Evolutionary conservation across 2,329 filamentous ascomycete species (phyloP), one percentile per base, ranked within the genome.

Genomic region (Hymenoscyphus scutula): DNA sequence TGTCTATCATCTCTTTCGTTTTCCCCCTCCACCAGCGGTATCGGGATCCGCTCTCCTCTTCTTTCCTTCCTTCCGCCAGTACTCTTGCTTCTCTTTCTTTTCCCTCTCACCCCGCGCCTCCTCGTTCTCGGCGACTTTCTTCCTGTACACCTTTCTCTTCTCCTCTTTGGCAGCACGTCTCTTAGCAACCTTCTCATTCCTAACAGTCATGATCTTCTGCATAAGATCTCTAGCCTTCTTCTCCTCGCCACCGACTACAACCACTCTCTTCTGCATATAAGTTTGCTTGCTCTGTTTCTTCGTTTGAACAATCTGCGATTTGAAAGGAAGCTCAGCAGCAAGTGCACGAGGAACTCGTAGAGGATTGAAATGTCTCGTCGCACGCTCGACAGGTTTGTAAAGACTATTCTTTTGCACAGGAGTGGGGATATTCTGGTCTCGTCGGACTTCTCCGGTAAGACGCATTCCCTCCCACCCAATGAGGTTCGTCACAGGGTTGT

Each of bases 401-500:
- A 90, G 86, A 67, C 89, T 93, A 80, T 99, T 94, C 76, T 89
- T 90, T 70, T 88, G 83, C 72, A 89, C 82, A 0, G 95, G 95
- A 0, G 92, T 94, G 6, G 88, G 78, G 54, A 98, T 80, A 65
- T 83, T 84, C 75, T 92, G 79, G 59, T 88, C 90, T 53, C 87
- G 87, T 51, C 95, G 91, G 68, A 99, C 90, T 78, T 97, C 87
- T 63, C 95, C 95, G 0, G 95, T 98, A 45, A 97, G 82, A 27
- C 95, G 90, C 95, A 99, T 99, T 60, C 89, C 87, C 72, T 89
- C 85, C 95, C 95, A 98, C 10, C 80, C 91, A 64, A 98, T 83
- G 45, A 98, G 84, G 77, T 99, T 97, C 63, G 92, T 95, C 60
- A 96, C 93, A 1, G 92, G 91, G 77, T 98, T 97, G 82, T 97